Evolutionary conservation across 805 yeast species (phyloP), one percentile per base, ranked within the genome.

Genomic region (Candida glaebosa): DNA sequence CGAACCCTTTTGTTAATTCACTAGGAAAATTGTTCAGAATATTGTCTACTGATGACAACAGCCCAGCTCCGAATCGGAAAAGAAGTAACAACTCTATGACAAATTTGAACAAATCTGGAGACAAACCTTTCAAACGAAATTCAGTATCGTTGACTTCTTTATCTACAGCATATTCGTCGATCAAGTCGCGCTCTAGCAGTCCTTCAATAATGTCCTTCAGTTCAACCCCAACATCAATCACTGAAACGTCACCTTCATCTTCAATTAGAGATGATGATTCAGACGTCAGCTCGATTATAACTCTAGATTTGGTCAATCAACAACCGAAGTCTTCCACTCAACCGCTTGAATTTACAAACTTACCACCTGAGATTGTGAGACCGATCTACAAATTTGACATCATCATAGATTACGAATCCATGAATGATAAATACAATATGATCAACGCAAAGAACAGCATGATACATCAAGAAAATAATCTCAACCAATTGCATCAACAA

Each of bases 311-410:
- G n/a, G 26, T 20, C 24, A 37, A 35, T 20, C 41, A 34, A 30
- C 37, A 32, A 15, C 18, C 28, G 12, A 20, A 14, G 14, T 7
- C 20, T 30, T 7, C 9, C 22, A 44, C 44, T n/a, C 57, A 54
- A 31, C 68, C 67, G 4, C 66, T 67, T 0, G 71, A 67, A 40
- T 47, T 79, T 28, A 57, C 61, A 34, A 58, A 55, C 34, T 51
- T 66, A 5, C 68, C 75, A 0, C 78, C 81, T 2, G 75, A 71
- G 19, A 58, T 75, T 7, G 54, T 63, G 20, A 52, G 75, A 31
- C 79, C 78, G n/a, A 48, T 63, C 18, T 72, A 62, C 53, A 73
- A 62, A 49, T 76, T 75, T 53, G 77, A 74, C 30, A 52, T 77
- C 28, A 60, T 67, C 3, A 53, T 69, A 41, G 73, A 73, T 41